Evolutionary conservation across 805 yeast genomes (phyloP).

Genomic region (Wickerhamiella sergipiensis): DNA sequence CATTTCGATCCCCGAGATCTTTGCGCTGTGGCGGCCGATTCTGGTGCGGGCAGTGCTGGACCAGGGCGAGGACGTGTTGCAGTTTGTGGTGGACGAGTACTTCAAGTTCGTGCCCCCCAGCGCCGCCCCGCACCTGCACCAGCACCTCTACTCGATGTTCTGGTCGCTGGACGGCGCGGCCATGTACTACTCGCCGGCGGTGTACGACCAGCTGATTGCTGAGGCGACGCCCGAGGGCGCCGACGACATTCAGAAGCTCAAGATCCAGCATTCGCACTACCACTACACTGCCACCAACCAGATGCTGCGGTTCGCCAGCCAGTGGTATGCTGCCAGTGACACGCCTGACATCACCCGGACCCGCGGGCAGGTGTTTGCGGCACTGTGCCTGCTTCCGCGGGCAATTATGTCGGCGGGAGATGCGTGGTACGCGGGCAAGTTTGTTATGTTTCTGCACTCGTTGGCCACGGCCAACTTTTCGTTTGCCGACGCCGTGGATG

Average conservation of each 20-base stretch:
- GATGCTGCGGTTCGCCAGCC: neutral
- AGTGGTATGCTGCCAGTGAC: neutral
- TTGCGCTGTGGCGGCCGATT: slow-evolving; percentile 56
- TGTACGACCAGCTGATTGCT: slow-evolving; percentile 28
- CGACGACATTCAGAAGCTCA: slow-evolving; percentile 28
- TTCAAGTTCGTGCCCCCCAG: neutral
- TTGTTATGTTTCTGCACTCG: neutral
- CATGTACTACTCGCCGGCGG: slow-evolving; percentile 22
- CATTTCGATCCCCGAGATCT: slow-evolving; percentile 39
- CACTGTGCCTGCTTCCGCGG: neutral
- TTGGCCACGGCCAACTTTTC: neutral
- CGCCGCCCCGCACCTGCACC: slow-evolving; percentile 11
- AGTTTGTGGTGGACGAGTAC: slow-evolving; percentile 11
- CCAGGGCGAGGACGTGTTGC: slow-evolving; percentile 11
- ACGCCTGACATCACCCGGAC: neutral
- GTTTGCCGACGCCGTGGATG: neutral
- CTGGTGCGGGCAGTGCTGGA: slow-evolving; percentile 3
- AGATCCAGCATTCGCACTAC: neutral
- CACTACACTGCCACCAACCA: neutral
- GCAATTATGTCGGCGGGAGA: neutral
- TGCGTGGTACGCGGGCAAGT: slow-evolving; percentile 1
- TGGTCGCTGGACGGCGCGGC: slow-evolving; percentile 70
- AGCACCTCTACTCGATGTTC: slow-evolving; percentile 41
- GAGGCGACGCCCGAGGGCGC: slow-evolving; percentile 32
- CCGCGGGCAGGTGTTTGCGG: neutral